Evolutionary conservation across 768 basidiomycete species (phyloP).

Genomic region (Phlebiopsis gigantea): DNA sequence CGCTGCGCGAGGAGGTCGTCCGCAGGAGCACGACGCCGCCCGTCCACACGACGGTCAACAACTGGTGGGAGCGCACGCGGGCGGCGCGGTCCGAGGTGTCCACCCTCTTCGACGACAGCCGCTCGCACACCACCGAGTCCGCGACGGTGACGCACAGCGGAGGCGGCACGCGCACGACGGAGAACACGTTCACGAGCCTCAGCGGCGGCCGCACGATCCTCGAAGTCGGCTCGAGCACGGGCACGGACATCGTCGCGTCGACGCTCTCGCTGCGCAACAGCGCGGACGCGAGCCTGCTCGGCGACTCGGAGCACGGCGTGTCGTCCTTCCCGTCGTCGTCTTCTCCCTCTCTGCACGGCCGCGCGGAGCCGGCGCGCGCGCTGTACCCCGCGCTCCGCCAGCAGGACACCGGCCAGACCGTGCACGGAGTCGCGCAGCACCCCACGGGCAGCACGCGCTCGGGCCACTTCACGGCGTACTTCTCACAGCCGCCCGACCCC

Average conservation of each 20-base stretch:
- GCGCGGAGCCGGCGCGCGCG: not conserved
- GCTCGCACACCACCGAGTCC: not conserved
- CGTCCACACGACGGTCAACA: not conserved
- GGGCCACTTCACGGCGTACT: not conserved
- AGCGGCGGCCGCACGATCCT: not conserved
- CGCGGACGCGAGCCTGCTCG: constrained; percentile 1
- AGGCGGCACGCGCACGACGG: not conserved
- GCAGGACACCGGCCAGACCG: not conserved
- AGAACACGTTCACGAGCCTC: not conserved
- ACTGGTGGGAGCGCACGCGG: not conserved
- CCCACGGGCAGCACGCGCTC: not conserved
- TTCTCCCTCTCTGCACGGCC: not conserved
- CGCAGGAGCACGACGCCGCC: not conserved
- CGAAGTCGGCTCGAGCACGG: constrained; percentile 7
- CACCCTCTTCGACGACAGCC: not conserved
- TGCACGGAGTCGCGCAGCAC: not conserved
- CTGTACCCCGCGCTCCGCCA: not conserved
- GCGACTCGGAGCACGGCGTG: constrained; percentile 5
- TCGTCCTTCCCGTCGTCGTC: not conserved
- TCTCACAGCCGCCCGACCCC: not conserved
- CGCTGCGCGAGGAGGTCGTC: not conserved
- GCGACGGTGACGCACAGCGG: not conserved
- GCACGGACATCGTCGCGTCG: constrained; percentile 9
- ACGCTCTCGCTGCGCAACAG: not conserved
- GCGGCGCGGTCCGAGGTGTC: constrained; percentile 2